Percentiles rank a stretch among this genome's conserved stretches.
Conservation (phyloP, 208 protist species). For the Strigomonas culicis region DNA sequence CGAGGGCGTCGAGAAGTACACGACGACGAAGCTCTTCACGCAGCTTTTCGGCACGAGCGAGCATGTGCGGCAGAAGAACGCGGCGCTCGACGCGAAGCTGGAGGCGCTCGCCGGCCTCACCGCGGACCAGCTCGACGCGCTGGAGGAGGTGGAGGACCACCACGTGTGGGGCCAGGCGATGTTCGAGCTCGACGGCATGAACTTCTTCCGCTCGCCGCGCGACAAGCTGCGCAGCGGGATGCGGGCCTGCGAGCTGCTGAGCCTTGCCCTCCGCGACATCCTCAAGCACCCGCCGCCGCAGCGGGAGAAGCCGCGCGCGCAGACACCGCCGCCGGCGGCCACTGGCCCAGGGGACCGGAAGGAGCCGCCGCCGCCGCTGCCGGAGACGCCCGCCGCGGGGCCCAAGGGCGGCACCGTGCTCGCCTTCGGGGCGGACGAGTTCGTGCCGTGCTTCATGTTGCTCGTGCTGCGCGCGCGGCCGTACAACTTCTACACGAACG, state of each 20-base stretch:
- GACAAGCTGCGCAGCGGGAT: slow-evolving; percentile 76
- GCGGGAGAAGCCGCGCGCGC: slow-evolving; percentile 2
- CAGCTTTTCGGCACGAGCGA: slow-evolving; percentile 44
- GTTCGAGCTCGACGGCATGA: slow-evolving; percentile 85
- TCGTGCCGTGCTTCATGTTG: slow-evolving; percentile 80
- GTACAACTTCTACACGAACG: slow-evolving; percentile 65
- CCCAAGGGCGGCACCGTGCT: slow-evolving; percentile 5
- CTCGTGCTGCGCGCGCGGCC: slow-evolving; percentile 66
- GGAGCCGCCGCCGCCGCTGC: neutral
- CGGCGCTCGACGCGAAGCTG: slow-evolving; percentile 40
- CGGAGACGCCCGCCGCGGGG: neutral
- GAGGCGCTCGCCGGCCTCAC: slow-evolving; percentile 28
- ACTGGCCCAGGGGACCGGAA: slow-evolving; percentile 1
- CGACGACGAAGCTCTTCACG: slow-evolving; percentile 69
- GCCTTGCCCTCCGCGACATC: slow-evolving; percentile 39
- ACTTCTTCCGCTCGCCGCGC: slow-evolving; percentile 75
- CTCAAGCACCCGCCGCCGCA: slow-evolving; percentile 25
- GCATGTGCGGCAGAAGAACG: slow-evolving; percentile 32
- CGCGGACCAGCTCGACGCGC: slow-evolving; percentile 50
- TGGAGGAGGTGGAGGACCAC: slow-evolving; percentile 59
- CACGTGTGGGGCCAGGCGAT: slow-evolving; percentile 76
- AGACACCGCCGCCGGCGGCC: slow-evolving; percentile 1
- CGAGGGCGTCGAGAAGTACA: slow-evolving; percentile 79
- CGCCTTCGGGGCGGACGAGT: slow-evolving; percentile 73
- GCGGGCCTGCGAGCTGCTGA: slow-evolving; percentile 55